A percentile compares a stretch with the other conserved stretches of the same genome.
Evolutionary conservation across 2,329 filamentous ascomycete genomes (phyloP).

Genomic region (Aureobasidium melanogenum): DNA sequence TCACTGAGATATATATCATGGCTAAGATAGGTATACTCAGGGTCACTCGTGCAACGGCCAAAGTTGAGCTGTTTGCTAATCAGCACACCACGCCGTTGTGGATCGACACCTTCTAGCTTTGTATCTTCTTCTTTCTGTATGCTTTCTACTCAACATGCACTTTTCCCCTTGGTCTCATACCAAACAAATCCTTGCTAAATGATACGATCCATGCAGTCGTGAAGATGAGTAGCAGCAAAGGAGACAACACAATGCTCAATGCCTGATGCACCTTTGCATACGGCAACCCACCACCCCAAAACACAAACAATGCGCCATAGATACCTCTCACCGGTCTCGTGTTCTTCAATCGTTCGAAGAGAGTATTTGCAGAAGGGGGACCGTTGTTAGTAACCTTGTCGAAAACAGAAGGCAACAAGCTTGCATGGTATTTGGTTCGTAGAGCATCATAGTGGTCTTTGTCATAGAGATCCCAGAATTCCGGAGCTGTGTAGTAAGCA

Average conservation of each 20-base stretch:
- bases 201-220: neutral
- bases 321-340: conserved; percentile 31
- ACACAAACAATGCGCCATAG: conserved; percentile 31
- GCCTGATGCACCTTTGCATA: conserved; percentile 11
- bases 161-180: neutral
- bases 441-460: conserved; percentile 53
- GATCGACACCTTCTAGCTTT: too few species aligned
- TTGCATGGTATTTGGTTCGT: conserved; percentile 54
- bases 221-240: neutral
- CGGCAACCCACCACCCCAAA: conserved; percentile 17
- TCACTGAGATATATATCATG: too few species aligned
- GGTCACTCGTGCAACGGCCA: too few species aligned
- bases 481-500: conserved; percentile 66
- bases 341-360: conserved; percentile 22
- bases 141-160: neutral
- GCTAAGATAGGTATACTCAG: too few species aligned
- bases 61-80: too few species aligned
- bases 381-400: conserved; percentile 57
- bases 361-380: conserved; percentile 19
- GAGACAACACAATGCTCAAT: neutral
- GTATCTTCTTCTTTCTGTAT: too few species aligned
- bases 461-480: conserved; percentile 61
- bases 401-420: conserved; percentile 56
- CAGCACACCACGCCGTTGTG: too few species aligned
- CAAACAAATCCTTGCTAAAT: neutral